Evolutionary conservation across 805 yeast genomes (phyloP).

Genomic region (Wickerhamomyces tratensis): DNA sequence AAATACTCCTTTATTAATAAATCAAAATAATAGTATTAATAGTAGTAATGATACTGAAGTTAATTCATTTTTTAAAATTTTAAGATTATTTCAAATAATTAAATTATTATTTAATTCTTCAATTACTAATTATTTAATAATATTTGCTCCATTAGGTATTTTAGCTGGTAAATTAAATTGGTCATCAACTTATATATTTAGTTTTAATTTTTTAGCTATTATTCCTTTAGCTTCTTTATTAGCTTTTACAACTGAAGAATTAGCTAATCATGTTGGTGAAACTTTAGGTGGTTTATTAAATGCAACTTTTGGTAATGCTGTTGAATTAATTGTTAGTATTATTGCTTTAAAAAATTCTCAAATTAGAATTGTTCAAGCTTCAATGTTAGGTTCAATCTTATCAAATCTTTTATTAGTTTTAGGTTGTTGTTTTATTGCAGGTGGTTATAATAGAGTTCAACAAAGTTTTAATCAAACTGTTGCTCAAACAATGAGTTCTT

Average conservation of each 20-base stretch:
- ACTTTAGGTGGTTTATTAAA: conserved; percentile 90
- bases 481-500: conserved; percentile 95
- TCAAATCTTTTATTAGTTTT: conserved; percentile 82
- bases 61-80: neutral
- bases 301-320: conserved; percentile 97
- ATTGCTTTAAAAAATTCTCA: conserved; percentile 84
- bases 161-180: conserved; percentile 53
- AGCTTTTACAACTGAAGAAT: conserved; percentile 89
- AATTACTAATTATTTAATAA: conserved; percentile 64
- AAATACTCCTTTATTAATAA: neutral
- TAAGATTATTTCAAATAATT: neutral
- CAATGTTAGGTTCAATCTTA: conserved; percentile 91
- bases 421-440: conserved; percentile 93
- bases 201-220: conserved; percentile 79
- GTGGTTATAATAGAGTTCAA: conserved; percentile 79
- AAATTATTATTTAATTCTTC: conserved; percentile 37
- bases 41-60: too few species aligned
- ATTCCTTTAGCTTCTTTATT: conserved; percentile 86
- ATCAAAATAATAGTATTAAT: too few species aligned
- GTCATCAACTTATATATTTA: conserved; percentile 47
- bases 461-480: conserved; percentile 92
- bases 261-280: conserved; percentile 81
- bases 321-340: conserved; percentile 88
- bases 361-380: conserved; percentile 90
- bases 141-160: conserved; percentile 87